These are phyloP conservation scores for Cicer bijugum DNA, from an alignment of 306 rosid species.

Conservation along the genomic window DNA sequence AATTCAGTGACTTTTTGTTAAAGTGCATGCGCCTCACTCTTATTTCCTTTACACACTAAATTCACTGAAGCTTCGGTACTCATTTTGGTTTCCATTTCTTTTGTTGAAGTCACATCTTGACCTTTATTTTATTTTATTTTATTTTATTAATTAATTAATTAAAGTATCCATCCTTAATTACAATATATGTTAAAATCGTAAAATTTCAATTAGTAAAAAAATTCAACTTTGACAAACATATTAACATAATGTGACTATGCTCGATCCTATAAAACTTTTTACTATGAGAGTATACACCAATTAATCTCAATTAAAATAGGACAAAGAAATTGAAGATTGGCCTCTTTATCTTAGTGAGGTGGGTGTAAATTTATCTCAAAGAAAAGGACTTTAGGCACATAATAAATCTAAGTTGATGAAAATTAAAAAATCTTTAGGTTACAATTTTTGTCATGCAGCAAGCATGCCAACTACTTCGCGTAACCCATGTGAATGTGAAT, in stretches of 20 bases:
- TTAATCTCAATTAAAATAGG: neutral
- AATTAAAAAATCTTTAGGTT: constrained; percentile 17
- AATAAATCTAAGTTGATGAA: constrained; percentile 22
- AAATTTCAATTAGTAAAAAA: constrained; percentile 12
- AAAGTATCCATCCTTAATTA: neutral
- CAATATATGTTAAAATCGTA: constrained; percentile 2
- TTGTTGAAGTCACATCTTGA: constrained; percentile 28
- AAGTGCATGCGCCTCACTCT: constrained; percentile 25
- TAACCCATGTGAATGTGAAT: constrained; percentile 45
- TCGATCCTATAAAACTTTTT: no score
- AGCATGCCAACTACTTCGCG: constrained; percentile 39
- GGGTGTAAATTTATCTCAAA: neutral
- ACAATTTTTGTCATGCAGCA: constrained; percentile 18
- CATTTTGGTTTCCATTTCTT: constrained; percentile 15
- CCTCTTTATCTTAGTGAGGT: constrained; percentile 24
- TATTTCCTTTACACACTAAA: neutral
- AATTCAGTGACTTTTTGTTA: neutral
- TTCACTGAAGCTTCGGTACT: constrained; percentile 35
- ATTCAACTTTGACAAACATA: constrained; percentile 2
- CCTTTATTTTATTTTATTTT: neutral
- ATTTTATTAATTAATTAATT: neutral
- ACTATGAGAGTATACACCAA: no score
- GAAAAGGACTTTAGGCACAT: neutral
- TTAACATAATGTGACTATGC: neutral
- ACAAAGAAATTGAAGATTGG: neutral